Conservation (phyloP, 2,329 filamentous ascomycete species). For the Rutstroemia sp. region DNA sequence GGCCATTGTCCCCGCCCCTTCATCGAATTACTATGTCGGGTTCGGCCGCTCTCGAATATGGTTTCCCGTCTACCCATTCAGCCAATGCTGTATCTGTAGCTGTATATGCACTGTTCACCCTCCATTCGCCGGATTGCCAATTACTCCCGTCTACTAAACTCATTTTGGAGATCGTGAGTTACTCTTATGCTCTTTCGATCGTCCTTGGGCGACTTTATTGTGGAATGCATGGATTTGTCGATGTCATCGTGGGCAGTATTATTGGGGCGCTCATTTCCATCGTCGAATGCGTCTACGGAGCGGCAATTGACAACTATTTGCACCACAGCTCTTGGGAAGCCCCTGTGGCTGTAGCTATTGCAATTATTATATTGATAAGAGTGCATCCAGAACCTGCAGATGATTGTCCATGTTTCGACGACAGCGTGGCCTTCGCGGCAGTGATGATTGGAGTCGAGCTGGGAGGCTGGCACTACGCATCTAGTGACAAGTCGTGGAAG, state of each 20-base stretch:
- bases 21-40: slow-evolving; percentile 97
- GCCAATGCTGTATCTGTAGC: slow-evolving; percentile 95
- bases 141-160: slow-evolving; percentile 52
- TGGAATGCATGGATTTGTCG: slow-evolving; percentile 96
- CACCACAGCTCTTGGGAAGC: slow-evolving; percentile 56
- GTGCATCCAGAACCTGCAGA: slow-evolving; percentile 94
- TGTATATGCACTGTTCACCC: slow-evolving; percentile 68
- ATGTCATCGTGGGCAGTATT: slow-evolving; percentile 73
- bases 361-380: slow-evolving; percentile 70
- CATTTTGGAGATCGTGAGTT: slow-evolving; percentile 60
- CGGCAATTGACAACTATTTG: slow-evolving; percentile 63
- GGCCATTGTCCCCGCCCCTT: slow-evolving; percentile 84
- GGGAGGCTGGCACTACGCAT: slow-evolving; percentile 71
- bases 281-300: slow-evolving; percentile 52
- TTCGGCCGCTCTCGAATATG: slow-evolving; percentile 89
- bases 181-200: slow-evolving; percentile 84
- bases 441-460: slow-evolving; percentile 80
- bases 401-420: slow-evolving; percentile 94
- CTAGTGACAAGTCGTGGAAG: slow-evolving; percentile 38
- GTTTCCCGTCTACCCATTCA: slow-evolving; percentile 94
- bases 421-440: slow-evolving; percentile 87
- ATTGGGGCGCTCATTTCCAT: slow-evolving; percentile 61
- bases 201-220: slow-evolving; percentile 89
- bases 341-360: slow-evolving; percentile 53
- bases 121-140: slow-evolving; percentile 58